Percentiles rank a stretch among this genome's conserved stretches.
phyloP scores from a whole-genome alignment of 2,329 filamentous ascomycete species.

The Bipolaris zeicola region DNA sequence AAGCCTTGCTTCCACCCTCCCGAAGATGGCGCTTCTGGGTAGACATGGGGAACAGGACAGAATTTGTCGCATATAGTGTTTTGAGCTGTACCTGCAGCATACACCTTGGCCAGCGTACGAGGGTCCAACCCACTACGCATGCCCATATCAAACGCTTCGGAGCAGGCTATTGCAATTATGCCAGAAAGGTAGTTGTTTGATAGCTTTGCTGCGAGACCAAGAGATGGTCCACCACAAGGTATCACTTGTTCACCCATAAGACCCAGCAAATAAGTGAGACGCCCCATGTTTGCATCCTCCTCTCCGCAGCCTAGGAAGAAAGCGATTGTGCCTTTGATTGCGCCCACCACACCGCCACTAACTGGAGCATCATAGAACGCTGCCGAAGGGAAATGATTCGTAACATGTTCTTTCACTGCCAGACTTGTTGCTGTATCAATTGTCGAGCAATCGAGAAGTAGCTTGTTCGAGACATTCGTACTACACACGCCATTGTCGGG shows the following conservation, averaged over 20 bases:
- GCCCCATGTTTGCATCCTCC: constrained; percentile 51
- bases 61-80: constrained; percentile 59
- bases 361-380: constrained; percentile 61
- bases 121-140: constrained; percentile 64
- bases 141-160: constrained; percentile 66
- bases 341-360: constrained; percentile 60
- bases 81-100: constrained; percentile 58
- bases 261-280: constrained; percentile 53
- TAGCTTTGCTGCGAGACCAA: constrained; percentile 64
- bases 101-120: constrained; percentile 58
- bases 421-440: constrained; percentile 61
- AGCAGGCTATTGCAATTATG: constrained; percentile 62
- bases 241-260: constrained; percentile 62
- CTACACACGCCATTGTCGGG: constrained; percentile 51
- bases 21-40: constrained; percentile 54
- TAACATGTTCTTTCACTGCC: constrained; percentile 51
- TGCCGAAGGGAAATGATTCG: constrained; percentile 47
- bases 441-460: constrained; percentile 62
- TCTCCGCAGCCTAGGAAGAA: constrained; percentile 62
- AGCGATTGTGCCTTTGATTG: constrained; percentile 57
- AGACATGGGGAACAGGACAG: constrained; percentile 59
- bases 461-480: constrained; percentile 51
- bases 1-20: constrained; percentile 62
- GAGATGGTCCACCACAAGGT: constrained; percentile 60
- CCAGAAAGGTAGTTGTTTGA: constrained; percentile 67